Percentiles rank a stretch among this genome's conserved stretches.
These are phyloP conservation scores for Sugiyamaella grinbergsii DNA, from an alignment of 1,139 yeast species.

Conservation along the genomic window DNA sequence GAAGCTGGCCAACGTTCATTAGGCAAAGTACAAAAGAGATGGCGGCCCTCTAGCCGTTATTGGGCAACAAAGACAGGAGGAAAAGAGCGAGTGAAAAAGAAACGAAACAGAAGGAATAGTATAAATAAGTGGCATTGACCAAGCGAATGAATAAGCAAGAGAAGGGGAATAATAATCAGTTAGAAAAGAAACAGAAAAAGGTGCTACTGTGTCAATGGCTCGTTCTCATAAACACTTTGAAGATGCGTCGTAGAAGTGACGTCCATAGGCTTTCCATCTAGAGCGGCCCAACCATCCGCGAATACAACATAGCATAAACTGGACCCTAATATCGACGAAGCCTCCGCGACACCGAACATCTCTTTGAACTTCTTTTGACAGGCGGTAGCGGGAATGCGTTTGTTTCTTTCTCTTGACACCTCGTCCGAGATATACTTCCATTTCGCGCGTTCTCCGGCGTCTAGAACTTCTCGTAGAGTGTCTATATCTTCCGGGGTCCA, in stretches of 20 bases:
- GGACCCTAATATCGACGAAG: slow-evolving; percentile 43
- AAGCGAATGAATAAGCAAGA: neutral
- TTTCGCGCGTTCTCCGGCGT: slow-evolving; percentile 46
- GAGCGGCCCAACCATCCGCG: slow-evolving; percentile 45
- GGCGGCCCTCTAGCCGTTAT: neutral
- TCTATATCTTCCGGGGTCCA: slow-evolving; percentile 45
- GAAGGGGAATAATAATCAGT: too few species aligned
- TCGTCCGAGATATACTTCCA: slow-evolving; percentile 48
- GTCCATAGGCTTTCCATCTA: slow-evolving; percentile 29
- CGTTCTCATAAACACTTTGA: slow-evolving; percentile 23
- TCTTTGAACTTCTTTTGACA: slow-evolving; percentile 48
- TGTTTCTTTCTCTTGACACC: slow-evolving; percentile 36
- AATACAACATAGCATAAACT: slow-evolving; percentile 46
- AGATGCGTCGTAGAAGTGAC: slow-evolving; percentile 15
- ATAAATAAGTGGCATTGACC: neutral
- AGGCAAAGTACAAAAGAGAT: neutral
- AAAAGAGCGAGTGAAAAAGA: neutral
- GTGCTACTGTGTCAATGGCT: slow-evolving; percentile 14
- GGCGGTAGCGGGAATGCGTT: slow-evolving; percentile 47
- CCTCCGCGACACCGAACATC: slow-evolving; percentile 47
- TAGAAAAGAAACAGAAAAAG: neutral
- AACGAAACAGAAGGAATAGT: neutral
- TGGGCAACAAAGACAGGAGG: neutral
- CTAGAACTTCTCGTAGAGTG: slow-evolving; percentile 42
- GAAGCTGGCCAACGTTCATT: neutral